Evolutionary conservation across 805 yeast genomes (phyloP).

Genomic region (Isabelozyma rhagii): DNA sequence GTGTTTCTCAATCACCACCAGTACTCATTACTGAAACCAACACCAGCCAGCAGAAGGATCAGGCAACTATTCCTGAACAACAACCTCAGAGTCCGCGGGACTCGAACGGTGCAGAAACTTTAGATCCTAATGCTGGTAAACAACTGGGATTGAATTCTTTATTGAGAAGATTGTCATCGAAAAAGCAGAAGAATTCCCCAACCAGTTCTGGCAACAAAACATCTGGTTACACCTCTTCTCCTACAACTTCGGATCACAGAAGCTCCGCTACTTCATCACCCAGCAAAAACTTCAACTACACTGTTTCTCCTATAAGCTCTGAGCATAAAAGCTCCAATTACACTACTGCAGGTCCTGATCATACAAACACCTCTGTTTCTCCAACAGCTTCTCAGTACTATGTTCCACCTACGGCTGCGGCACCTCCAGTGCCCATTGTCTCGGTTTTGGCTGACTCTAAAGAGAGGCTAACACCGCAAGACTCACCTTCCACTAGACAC

Average conservation of each 20-base stretch:
- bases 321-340: slow-evolving; percentile 1
- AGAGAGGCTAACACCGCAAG: slow-evolving; percentile 9
- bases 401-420: background rate
- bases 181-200: slow-evolving; percentile 17
- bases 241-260: slow-evolving; percentile 2
- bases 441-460: slow-evolving; percentile 6
- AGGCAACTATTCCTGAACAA: slow-evolving; percentile 20
- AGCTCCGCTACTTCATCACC: background rate
- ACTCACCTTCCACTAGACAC: slow-evolving; percentile 3
- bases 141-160: slow-evolving; percentile 31
- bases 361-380: background rate
- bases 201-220: slow-evolving; percentile 3
- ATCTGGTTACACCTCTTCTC: background rate
- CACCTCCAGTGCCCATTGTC: slow-evolving; percentile 9
- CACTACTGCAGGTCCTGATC: slow-evolving; percentile 6
- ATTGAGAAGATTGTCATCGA: slow-evolving; percentile 34
- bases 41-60: background rate
- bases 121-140: slow-evolving; percentile 30
- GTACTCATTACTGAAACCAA: slow-evolving; percentile 3
- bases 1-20: slow-evolving; percentile 11
- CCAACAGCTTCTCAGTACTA: too few relatives aligned
- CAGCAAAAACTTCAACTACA: background rate
- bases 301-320: slow-evolving; percentile 2
- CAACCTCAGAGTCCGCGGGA: slow-evolving; percentile 24
- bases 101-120: slow-evolving; percentile 18